These are phyloP conservation scores for Backusella psychrophila DNA, from an alignment of 192 early-diverging fungal genomes.

Conservation along the genomic window DNA sequence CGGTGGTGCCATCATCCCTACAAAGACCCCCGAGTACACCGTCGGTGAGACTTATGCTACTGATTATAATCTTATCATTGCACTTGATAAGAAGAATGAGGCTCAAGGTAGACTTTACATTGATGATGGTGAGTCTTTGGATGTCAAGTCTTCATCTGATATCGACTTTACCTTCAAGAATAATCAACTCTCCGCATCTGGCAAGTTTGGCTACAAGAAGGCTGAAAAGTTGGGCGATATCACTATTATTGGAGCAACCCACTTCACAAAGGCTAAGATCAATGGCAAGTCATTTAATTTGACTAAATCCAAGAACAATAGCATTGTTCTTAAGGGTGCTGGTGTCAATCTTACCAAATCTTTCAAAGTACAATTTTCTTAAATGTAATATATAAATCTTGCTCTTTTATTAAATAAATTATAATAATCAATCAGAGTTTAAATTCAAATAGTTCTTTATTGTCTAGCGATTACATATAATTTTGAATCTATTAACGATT, in stretches of 20 bases:
- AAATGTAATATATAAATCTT: background rate
- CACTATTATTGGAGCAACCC: slow-evolving; percentile 9
- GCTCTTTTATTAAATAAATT: background rate
- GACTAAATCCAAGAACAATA: background rate
- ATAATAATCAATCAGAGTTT: background rate
- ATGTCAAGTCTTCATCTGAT: slow-evolving; percentile 21
- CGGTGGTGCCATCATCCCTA: slow-evolving; percentile 57
- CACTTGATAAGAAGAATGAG: slow-evolving; percentile 40
- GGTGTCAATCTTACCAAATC: background rate
- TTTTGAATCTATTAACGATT: background rate
- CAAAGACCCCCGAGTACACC: slow-evolving; percentile 48
- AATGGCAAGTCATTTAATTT: background rate
- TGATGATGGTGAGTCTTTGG: slow-evolving; percentile 61
- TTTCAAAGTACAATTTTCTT: slow-evolving; percentile 3
- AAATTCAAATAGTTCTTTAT: background rate
- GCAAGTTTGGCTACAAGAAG: slow-evolving; percentile 23
- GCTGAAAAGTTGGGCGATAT: background rate
- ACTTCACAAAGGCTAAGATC: slow-evolving; percentile 6
- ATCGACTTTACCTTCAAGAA: slow-evolving; percentile 18
- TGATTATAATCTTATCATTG: slow-evolving; percentile 53
- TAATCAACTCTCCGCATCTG: slow-evolving; percentile 17
- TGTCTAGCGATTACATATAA: background rate
- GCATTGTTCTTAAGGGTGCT: background rate
- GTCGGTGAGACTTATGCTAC: slow-evolving; percentile 41
- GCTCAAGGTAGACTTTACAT: slow-evolving; percentile 56